Percentiles rank a stretch among this genome's conserved stretches.
Conservation (phyloP, 1,284 basidiomycete genomes). For the Polyporus tsugae region DNA sequence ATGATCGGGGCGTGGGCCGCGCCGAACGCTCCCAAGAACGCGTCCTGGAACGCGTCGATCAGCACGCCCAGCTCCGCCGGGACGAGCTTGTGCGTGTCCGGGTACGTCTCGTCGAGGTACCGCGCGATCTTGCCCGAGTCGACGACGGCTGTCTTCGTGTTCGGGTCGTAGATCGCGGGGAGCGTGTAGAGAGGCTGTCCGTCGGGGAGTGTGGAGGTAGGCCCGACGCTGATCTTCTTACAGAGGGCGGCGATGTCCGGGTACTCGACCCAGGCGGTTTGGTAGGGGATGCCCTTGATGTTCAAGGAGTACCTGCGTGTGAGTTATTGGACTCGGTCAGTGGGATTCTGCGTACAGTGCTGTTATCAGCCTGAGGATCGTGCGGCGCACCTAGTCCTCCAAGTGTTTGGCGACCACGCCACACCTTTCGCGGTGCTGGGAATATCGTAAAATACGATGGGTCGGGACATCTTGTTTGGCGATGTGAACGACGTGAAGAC, state of each 20-base stretch:
- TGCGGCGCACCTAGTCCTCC: slow-evolving; percentile 36
- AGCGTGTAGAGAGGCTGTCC: slow-evolving; percentile 40
- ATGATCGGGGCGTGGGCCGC: slow-evolving; percentile 15
- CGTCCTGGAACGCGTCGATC: slow-evolving; percentile 42
- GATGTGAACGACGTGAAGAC: not conserved
- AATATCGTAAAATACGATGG: slow-evolving; percentile 25
- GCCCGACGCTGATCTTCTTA: slow-evolving; percentile 39
- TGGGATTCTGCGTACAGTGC: not conserved
- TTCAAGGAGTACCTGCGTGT: slow-evolving; percentile 41
- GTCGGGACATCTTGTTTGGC: slow-evolving; percentile 7
- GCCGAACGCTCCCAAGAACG: slow-evolving; percentile 23
- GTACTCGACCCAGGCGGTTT: slow-evolving; percentile 35
- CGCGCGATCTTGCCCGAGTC: slow-evolving; percentile 44
- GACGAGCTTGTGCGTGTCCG: slow-evolving; percentile 36
- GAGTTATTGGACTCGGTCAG: not conserved
- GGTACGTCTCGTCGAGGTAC: slow-evolving; percentile 46
- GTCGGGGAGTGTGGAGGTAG: slow-evolving; percentile 35
- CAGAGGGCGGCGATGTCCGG: slow-evolving; percentile 44
- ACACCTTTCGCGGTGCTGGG: slow-evolving; percentile 10
- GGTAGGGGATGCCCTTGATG: slow-evolving; percentile 43
- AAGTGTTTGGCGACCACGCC: slow-evolving; percentile 32
- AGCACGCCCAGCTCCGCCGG: slow-evolving; percentile 38
- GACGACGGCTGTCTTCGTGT: slow-evolving; percentile 36
- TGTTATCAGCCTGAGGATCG: not conserved
- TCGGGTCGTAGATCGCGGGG: slow-evolving; percentile 31